Base-by-base conservation (phyloP, 139 green algal species). In the Ulvella scutata region DNA sequence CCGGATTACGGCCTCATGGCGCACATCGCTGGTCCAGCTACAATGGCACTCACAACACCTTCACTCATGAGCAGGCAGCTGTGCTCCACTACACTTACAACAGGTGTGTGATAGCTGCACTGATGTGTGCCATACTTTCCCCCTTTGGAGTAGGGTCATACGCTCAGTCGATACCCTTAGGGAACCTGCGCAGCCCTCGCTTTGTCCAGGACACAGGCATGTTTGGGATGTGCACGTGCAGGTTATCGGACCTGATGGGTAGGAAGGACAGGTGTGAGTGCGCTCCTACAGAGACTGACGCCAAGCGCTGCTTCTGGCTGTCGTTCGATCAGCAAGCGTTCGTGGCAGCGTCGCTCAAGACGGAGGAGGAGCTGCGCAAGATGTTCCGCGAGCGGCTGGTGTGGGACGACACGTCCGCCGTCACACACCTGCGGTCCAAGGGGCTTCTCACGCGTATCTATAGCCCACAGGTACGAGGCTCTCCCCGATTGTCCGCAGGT, bases 371-470 rank as follows among this genome's bases (percentile, higher is more conserved):
- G 61, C 83, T 92, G 26, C 72, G 90, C 62, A 33, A 85, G 26
- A 92, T 85, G 83, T 92, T 92, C 79, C 72, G 76, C 59, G 79
- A 88, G 37, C 81, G 83, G 33, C 78, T 90, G 43, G 80, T 92
- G 21, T 92, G 88, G 88, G 77, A 79, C 23, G 84, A 92, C 72
- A 62, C 73, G 33, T 67, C 51, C 13, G 51, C 9, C 51, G 33
- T 67, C 51, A 36, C 51, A 13, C 31, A 26, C 20, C 51, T 67
- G 31, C 51, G 51, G 31, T n/a, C 51, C 9, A 67, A 67, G 20
- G 51, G 51, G 9, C 51, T 67, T 6, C n/a, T 67, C 6, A n/a
- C 31, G 51, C 51, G 51, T 23, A 67, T 67, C 51, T 67, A 67
- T 26, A 26, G n/a, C 33, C 51, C 51, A 36, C 33, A n/a, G 51